phyloP scores from a whole-genome alignment of 2,329 filamentous ascomycete species.

The Penicillium janthinellum region DNA sequence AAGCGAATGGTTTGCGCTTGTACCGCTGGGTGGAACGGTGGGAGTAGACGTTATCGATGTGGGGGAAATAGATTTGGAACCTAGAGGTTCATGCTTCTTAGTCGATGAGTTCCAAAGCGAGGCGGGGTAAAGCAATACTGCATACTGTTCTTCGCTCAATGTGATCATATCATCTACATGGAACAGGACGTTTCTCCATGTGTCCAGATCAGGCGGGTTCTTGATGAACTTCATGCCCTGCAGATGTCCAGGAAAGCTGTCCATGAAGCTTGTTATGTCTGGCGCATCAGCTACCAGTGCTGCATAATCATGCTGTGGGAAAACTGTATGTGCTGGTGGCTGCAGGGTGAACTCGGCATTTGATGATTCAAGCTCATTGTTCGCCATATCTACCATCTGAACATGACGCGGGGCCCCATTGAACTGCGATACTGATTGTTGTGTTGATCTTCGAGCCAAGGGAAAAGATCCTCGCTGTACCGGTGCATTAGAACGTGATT shows the following conservation, averaged over 20 bases:
- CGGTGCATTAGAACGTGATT: not conserved
- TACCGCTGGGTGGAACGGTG: slow-evolving; percentile 79
- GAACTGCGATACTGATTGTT: not conserved
- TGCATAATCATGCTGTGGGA: slow-evolving; percentile 23
- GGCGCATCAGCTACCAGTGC: slow-evolving; percentile 12
- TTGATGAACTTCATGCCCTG: slow-evolving; percentile 57
- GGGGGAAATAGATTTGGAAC: slow-evolving; percentile 79
- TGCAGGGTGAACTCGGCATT: slow-evolving; percentile 25
- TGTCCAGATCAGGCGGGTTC: slow-evolving; percentile 66
- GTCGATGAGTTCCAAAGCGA: not conserved
- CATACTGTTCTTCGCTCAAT: slow-evolving; percentile 72
- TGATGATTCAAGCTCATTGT: slow-evolving; percentile 13
- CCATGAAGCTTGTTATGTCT: slow-evolving; percentile 16
- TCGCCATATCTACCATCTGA: slow-evolving; percentile 10
- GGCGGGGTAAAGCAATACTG: slow-evolving; percentile 1
- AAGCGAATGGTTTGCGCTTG: slow-evolving; percentile 79
- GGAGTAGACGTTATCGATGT: slow-evolving; percentile 82
- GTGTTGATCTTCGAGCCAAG: not conserved
- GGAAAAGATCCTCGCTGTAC: not conserved
- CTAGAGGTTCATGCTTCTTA: slow-evolving; percentile 43
- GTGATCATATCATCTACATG: slow-evolving; percentile 73
- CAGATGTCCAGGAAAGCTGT: slow-evolving; percentile 30
- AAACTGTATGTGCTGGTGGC: slow-evolving; percentile 13
- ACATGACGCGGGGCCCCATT: not conserved
- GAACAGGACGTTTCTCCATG: slow-evolving; percentile 73